Base-by-base conservation (phyloP, 306 rosid species). In the Alnus glutinosa region DNA sequence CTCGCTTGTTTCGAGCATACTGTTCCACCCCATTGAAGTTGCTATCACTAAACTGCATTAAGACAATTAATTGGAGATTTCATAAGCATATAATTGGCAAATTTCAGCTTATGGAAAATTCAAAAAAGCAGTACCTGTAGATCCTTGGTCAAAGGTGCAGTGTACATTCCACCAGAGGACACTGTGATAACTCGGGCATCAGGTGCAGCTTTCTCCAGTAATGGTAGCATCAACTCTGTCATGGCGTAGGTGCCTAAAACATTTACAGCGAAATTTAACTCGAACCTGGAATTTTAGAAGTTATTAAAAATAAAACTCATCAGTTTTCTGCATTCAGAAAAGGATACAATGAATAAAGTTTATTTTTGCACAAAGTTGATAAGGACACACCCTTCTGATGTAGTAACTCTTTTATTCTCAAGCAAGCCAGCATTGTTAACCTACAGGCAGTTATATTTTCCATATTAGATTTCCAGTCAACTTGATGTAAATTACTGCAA, bases 151-250 rank as follows among this genome's bases (percentile, higher is more conserved):
- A 95, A 88, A 9, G 98, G 94, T 74, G 79, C 44, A 49, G 94
- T 49, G 85, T 95, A 95, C 98, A 95, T 95, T 86, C 98, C 98
- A 75, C 98, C 97, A 44, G 98, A 95, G 42, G 97, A 84, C 86
- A 94, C 98, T 3, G 98, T 94, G 75, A 94, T 89, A 81, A 94
- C 94, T 4, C 91, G 89, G 7, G 94, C 95, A 91, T 94, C 97
- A 42, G 98, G 95, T n/a, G 97, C 86, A 81, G 97, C 92, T 88
- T 91, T 91, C 87, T 89, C 95, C 67, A 92, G 85, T 71, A 92
- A 80, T 13, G 97, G 97, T 62, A 90, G 61, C 97, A 95, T 79
- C 59, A 75, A 51, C 87, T 95, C 97, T 23, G 98, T 92, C 83
- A 90, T 74, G 63, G 92, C 19, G 77, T 81, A 90, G 71, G 96